These are phyloP conservation scores for Pythium oligandrum DNA, from an alignment of 352 stramenopile species.

Conservation along the genomic window DNA sequence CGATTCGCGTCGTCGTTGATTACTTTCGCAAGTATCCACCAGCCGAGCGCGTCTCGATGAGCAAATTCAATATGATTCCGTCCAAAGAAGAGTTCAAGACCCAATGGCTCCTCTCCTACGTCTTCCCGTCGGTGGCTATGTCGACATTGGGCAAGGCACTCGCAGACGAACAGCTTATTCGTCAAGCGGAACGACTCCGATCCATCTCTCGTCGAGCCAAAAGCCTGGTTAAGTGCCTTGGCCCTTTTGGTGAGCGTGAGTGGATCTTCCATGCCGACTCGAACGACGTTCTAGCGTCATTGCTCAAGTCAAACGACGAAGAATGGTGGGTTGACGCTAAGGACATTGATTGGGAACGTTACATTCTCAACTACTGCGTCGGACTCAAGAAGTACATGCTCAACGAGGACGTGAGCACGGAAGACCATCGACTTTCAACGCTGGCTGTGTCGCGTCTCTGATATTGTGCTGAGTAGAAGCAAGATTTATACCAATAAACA, in stretches of 20 bases:
- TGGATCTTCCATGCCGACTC: constrained; percentile 73
- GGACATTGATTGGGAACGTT: constrained; percentile 83
- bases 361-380: constrained; percentile 82
- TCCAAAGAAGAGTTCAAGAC: constrained; percentile 78
- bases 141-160: constrained; percentile 65
- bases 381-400: constrained; percentile 82
- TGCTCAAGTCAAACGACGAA: constrained; percentile 10
- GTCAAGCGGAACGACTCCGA: constrained; percentile 61
- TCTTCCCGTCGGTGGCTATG: constrained; percentile 76
- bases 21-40: constrained; percentile 75
- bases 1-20: constrained; percentile 43
- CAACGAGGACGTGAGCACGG: constrained; percentile 54
- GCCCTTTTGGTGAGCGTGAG: constrained; percentile 84
- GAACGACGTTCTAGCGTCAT: constrained; percentile 25
- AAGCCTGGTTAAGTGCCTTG: constrained; percentile 75
- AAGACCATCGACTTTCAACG: too few relatives aligned
- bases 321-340: constrained; percentile 66
- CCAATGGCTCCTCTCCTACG: constrained; percentile 78
- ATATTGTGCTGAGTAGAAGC: too few relatives aligned
- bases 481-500: too few relatives aligned
- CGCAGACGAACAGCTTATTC: constrained; percentile 52
- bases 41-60: constrained; percentile 36
- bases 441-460: too few relatives aligned
- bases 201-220: constrained; percentile 69
- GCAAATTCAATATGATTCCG: constrained; percentile 75